These are phyloP conservation scores for Zasmidium angulare DNA, from an alignment of 2,329 filamentous ascomycete species.

Conservation along the genomic window DNA sequence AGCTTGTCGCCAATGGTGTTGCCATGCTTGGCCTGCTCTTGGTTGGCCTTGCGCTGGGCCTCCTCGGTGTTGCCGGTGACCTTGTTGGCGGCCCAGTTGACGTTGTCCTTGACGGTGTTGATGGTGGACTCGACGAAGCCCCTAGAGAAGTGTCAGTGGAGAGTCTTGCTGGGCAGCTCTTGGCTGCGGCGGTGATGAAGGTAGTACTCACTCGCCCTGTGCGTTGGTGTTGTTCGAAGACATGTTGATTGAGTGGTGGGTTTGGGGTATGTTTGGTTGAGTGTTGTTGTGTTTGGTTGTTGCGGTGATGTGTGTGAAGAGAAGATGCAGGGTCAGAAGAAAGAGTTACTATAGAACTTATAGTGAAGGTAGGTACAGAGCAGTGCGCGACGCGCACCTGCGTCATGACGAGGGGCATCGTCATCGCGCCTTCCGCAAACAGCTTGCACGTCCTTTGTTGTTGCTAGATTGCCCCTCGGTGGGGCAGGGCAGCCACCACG, in stretches of 20 bases:
- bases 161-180: no score
- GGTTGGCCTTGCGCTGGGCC: not conserved
- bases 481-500: no score
- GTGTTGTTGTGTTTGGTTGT: not conserved
- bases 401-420: no score
- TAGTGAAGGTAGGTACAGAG: no score
- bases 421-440: not conserved
- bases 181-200: no score
- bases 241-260: not conserved
- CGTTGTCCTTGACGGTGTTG: not conserved
- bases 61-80: not conserved
- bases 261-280: not conserved
- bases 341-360: no score
- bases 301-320: not conserved
- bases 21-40: not conserved
- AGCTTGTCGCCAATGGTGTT: not conserved
- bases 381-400: no score
- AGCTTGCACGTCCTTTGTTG: not conserved
- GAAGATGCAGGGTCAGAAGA: not conserved
- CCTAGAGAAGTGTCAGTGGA: not conserved
- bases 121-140: not conserved
- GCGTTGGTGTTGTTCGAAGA: not conserved
- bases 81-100: not conserved
- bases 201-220: not conserved
- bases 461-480: no score